phyloP scores from a whole-genome alignment of 1,139 yeast genomes.

The Saccharomyces hybrid region DNA sequence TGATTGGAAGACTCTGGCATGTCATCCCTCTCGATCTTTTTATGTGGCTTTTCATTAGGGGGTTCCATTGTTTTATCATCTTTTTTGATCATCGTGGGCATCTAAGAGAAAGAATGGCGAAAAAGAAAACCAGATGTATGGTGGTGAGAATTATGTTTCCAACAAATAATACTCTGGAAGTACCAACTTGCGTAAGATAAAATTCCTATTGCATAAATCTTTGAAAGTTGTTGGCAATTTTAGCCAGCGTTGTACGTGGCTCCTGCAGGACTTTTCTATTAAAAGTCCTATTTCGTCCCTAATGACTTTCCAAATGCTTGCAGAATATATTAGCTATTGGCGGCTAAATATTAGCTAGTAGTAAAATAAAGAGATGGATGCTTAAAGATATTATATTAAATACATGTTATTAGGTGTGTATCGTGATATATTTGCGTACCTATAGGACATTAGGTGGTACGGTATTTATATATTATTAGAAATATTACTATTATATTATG shows the following conservation, averaged over 20 bases:
- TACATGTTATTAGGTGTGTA: not conserved
- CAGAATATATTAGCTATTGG: not conserved
- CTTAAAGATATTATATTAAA: not conserved
- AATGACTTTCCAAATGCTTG: not conserved
- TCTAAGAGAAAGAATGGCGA: not conserved
- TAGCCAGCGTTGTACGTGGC: not conserved
- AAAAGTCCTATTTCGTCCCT: not conserved
- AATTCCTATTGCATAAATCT: not conserved
- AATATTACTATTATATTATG: not conserved
- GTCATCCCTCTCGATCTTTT: slow-evolving; percentile 6
- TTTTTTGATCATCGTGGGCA: not conserved
- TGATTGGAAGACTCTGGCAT: slow-evolving; percentile 5
- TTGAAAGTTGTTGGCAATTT: not conserved
- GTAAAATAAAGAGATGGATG: not conserved
- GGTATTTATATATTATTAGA: not conserved
- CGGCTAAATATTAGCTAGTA: not conserved
- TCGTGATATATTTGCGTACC: not conserved
- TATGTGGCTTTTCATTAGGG: slow-evolving; percentile 8
- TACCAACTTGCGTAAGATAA: not conserved
- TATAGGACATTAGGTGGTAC: not conserved
- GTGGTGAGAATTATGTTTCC: not conserved
- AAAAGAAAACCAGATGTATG: not conserved
- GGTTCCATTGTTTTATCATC: slow-evolving; percentile 1
- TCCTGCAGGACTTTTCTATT: not conserved
- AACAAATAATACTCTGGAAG: not conserved